Conservation (phyloP, 2,329 filamentous ascomycete species). For the Botryotinia narcissicola region DNA sequence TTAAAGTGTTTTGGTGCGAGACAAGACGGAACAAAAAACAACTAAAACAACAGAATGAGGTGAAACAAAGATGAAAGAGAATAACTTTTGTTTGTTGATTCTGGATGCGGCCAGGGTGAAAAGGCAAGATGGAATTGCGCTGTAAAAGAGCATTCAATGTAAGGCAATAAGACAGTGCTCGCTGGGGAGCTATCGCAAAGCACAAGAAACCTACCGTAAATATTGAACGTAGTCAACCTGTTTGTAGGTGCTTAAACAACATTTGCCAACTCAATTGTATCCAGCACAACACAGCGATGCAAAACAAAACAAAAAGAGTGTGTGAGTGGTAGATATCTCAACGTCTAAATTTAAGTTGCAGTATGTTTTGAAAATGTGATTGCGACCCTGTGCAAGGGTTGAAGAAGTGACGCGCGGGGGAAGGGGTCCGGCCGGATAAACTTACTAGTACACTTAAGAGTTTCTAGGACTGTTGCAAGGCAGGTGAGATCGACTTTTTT, state of each 20-base stretch:
- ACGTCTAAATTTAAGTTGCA: not conserved
- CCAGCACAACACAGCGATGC: not conserved
- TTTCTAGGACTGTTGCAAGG: not conserved
- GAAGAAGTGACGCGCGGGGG: not conserved
- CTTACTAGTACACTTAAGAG: not conserved
- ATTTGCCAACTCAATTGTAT: not conserved
- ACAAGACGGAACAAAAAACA: not conserved
- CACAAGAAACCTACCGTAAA: not conserved
- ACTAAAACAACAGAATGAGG: too few species aligned
- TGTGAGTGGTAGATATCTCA: not conserved
- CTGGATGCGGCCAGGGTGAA: not conserved
- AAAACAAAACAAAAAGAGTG: not conserved
- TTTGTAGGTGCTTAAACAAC: not conserved
- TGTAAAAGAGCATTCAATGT: not conserved
- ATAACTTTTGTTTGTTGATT: not conserved
- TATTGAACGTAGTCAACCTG: not conserved
- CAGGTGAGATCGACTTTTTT: not conserved
- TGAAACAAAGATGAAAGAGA: constrained; percentile 5
- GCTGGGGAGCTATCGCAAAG: not conserved
- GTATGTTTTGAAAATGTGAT: not conserved
- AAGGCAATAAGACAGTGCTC: not conserved
- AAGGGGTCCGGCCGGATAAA: not conserved
- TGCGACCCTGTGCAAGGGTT: not conserved
- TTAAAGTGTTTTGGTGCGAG: not conserved
- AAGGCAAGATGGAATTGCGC: not conserved